phyloP scores from a whole-genome alignment of 2,329 filamentous ascomycete genomes.

The Mycosphaerella arachidis region DNA sequence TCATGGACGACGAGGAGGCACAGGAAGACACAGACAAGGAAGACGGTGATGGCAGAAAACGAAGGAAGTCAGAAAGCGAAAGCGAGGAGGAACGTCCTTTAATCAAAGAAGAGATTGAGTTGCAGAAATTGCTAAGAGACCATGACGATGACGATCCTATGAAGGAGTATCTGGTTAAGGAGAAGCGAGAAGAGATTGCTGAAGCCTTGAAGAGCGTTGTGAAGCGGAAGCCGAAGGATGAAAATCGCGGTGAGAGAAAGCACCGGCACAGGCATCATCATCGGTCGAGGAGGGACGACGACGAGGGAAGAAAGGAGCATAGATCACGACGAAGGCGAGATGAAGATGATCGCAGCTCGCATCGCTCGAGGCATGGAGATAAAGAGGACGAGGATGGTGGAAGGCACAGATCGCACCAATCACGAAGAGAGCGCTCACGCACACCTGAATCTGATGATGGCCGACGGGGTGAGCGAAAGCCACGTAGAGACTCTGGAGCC shows the following conservation, averaged over 20 bases:
- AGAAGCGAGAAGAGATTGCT: conserved; percentile 85
- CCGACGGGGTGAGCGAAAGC: not conserved
- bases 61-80: conserved; percentile 39
- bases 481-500: not conserved
- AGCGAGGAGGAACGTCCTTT: conserved; percentile 52
- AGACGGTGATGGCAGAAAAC: conserved; percentile 43
- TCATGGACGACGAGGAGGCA: conserved; percentile 48
- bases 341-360: not conserved
- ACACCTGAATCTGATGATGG: conserved; percentile 5
- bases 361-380: not conserved
- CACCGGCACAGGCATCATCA: conserved; percentile 43
- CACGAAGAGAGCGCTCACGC: not conserved
- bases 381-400: not conserved
- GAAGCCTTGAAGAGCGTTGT: conserved; percentile 58
- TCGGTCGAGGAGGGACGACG: conserved; percentile 19
- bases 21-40: conserved; percentile 43
- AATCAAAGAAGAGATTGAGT: conserved; percentile 76
- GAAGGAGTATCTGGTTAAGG: conserved; percentile 83
- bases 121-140: conserved; percentile 68
- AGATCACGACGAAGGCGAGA: conserved; percentile 2
- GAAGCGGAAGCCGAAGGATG: conserved; percentile 47
- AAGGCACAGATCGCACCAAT: not conserved
- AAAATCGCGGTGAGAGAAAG: conserved; percentile 38
- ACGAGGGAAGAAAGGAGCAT: conserved; percentile 5
- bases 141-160: conserved; percentile 92